Evolutionary conservation across 352 stramenopile species (phyloP).

Genomic region (Phytophthora sansomeana): DNA sequence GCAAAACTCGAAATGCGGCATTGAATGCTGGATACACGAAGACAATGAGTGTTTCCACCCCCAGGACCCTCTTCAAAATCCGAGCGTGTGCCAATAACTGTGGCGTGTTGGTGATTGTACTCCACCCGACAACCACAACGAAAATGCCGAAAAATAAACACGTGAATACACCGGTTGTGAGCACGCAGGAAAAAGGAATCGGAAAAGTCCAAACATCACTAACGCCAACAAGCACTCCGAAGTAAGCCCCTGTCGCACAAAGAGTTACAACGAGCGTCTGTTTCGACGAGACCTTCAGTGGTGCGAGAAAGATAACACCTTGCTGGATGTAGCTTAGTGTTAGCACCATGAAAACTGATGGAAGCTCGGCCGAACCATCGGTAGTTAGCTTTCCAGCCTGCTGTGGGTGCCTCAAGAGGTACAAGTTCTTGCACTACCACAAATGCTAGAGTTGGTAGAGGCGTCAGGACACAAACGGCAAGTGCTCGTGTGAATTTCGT

Average conservation of each 20-base stretch:
- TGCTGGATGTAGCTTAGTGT: constrained; percentile 19
- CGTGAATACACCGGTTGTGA: constrained; percentile 18
- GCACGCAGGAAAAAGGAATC: constrained; percentile 28
- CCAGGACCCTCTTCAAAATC: constrained; percentile 6
- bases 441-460: neutral
- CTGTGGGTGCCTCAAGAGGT: neutral
- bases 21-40: constrained; percentile 31
- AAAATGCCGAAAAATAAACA: constrained; percentile 18
- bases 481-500: neutral
- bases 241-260: constrained; percentile 3
- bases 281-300: constrained; percentile 1
- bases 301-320: constrained; percentile 12
- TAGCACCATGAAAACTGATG: constrained; percentile 15
- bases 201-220: constrained; percentile 27
- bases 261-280: neutral
- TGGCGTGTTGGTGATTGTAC: constrained; percentile 3
- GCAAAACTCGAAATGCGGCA: constrained; percentile 13
- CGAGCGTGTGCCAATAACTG: constrained; percentile 1
- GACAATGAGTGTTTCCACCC: constrained; percentile 10
- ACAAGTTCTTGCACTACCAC: neutral
- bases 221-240: constrained; percentile 17
- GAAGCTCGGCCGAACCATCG: neutral
- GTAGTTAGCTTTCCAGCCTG: too few relatives aligned
- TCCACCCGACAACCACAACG: constrained; percentile 1
- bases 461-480: neutral